These are phyloP conservation scores for Lactarius deliciosus DNA, from an alignment of 768 basidiomycete genomes.

Conservation along the genomic window DNA sequence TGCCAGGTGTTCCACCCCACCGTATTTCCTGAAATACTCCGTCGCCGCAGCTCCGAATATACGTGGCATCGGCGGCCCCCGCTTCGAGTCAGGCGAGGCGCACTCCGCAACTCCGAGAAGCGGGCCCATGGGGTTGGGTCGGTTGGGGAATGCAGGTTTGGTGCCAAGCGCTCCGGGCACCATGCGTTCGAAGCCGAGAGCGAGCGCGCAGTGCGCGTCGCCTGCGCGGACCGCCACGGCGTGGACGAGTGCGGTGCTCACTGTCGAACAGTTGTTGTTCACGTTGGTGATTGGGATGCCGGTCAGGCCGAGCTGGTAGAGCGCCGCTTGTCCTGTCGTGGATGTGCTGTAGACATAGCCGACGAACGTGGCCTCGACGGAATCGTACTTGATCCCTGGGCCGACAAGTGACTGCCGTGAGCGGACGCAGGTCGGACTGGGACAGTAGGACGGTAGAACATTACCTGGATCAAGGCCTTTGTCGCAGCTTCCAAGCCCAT, in stretches of 20 bases:
- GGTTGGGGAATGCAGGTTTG: too few relatives aligned
- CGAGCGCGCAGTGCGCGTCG: constrained; percentile 70
- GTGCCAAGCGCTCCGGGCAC: constrained; percentile 67
- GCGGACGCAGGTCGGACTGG: neutral
- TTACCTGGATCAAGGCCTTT: constrained; percentile 84
- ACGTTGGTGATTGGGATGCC: constrained; percentile 83
- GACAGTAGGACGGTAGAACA: constrained; percentile 15
- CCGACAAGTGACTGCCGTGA: neutral
- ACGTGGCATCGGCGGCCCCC: constrained; percentile 67
- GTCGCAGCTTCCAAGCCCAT: constrained; percentile 88
- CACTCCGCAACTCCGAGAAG: constrained; percentile 49
- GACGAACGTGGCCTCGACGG: constrained; percentile 68
- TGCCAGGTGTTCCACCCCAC: constrained; percentile 63
- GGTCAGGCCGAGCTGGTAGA: constrained; percentile 83
- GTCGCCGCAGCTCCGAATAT: constrained; percentile 72
- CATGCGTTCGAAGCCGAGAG: constrained; percentile 88
- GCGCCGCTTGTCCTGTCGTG: constrained; percentile 72
- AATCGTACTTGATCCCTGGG: constrained; percentile 76
- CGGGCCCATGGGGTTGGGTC: constrained; percentile 54
- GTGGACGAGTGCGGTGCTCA: constrained; percentile 73
- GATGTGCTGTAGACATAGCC: constrained; percentile 82
- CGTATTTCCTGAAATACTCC: too few relatives aligned
- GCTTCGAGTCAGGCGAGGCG: constrained; percentile 57
- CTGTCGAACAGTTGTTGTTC: constrained; percentile 86
- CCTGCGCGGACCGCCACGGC: constrained; percentile 73